These are phyloP conservation scores for Omphalotus guepiniiformis DNA, from an alignment of 768 basidiomycete genomes.

Conservation along the genomic window DNA sequence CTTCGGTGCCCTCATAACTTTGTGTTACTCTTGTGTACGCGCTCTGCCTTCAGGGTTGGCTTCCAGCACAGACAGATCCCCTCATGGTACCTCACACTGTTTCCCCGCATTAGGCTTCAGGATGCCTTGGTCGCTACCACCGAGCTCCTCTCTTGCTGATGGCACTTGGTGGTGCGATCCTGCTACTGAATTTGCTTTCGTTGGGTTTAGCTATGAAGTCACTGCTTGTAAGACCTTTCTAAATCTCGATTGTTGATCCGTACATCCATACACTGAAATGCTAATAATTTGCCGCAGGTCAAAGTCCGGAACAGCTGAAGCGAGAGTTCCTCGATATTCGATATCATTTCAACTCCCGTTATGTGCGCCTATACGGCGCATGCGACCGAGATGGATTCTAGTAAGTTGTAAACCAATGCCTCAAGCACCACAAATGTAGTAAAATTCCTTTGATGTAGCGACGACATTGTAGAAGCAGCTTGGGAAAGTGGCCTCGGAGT, in stretches of 20 bases:
- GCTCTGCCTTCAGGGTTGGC: neutral
- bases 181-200: slow-evolving; percentile 64
- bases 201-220: slow-evolving; percentile 76
- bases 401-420: slow-evolving; percentile 22
- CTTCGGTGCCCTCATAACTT: no score
- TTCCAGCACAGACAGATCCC: neutral
- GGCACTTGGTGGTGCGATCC: slow-evolving; percentile 61
- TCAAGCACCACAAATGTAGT: slow-evolving; percentile 1
- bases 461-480: slow-evolving; percentile 64
- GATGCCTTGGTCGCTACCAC: slow-evolving; percentile 48
- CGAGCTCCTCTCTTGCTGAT: slow-evolving; percentile 25
- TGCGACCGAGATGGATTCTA: slow-evolving; percentile 46
- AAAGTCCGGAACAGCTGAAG: slow-evolving; percentile 45
- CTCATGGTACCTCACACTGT: neutral
- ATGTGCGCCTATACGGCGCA: slow-evolving; percentile 52
- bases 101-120: slow-evolving; percentile 30
- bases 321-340: slow-evolving; percentile 59
- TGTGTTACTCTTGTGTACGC: no score
- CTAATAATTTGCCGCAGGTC: slow-evolving; percentile 37
- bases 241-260: neutral
- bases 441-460: slow-evolving; percentile 21
- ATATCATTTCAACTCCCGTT: slow-evolving; percentile 54
- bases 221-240: slow-evolving; percentile 47
- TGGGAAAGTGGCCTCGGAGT: slow-evolving; percentile 65
- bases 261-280: neutral